Evolutionary conservation across 2,329 filamentous ascomycete species (phyloP), one percentile per base, ranked within the genome.

Genomic region (Apiospora malaysiana): DNA sequence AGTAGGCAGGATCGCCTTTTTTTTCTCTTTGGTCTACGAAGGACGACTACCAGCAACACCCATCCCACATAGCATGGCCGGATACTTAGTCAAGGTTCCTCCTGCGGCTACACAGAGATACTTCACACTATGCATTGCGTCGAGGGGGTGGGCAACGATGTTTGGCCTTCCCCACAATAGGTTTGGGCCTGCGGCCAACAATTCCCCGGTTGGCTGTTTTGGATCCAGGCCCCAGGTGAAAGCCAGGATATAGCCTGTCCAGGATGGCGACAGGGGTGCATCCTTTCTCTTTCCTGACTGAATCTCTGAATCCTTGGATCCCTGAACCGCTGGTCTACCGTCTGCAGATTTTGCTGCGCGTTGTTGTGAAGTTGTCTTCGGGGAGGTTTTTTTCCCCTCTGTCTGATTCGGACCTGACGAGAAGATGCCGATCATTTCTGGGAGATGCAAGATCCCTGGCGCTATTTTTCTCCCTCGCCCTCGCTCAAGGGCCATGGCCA

Each of bases 91-190:
- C 65, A 45, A 67, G 46, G 77, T 78, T 79, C 77, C 77, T 76
- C 77, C 76, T 78, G 72, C 74, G 75, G 77, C 76, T 76, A 76
- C 75, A 77, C 74, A 71, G 66, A 68, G 76, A 76, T 73, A 76
- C 77, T 76, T 76, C 72, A 74, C 78, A 76, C 78, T 76, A 77
- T 80, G 79, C 79, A 78, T 79, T 77, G 77, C 73, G 74, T 73
- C 68, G 77, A 75, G 73, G 73, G 49, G 56, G 56, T 63, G 73
- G 76, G 79, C 76, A 75, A 76, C 73, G 76, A 76, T 75, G 77
- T 78, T 78, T 78, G 78, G 77, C 73, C 73, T 79, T 77, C 77
- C 77, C 77, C 79, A 79, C 77, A 77, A 73, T 73, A 77, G 75
- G 76, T 76, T 77, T 78, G 75, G 76, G 73, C 76, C 68, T 68